phyloP scores from a whole-genome alignment of 768 basidiomycete genomes.

The Tylopilus intermedius region DNA sequence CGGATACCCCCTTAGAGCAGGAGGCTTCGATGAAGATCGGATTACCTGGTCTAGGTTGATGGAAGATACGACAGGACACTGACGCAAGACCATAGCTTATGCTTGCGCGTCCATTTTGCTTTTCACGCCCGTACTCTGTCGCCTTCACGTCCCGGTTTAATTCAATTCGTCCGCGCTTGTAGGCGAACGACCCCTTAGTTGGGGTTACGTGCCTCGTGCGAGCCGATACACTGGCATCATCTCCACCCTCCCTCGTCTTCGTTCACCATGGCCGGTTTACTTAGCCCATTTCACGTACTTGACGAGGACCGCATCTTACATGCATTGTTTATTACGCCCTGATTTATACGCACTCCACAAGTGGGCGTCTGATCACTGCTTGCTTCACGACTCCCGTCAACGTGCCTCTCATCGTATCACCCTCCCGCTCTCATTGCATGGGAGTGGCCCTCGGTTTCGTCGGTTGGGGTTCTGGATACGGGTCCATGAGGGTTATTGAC shows the following conservation, averaged over 20 bases:
- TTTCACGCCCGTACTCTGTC: conserved; percentile 34
- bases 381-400: conserved; percentile 28
- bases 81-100: conserved; percentile 65
- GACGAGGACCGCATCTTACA: conserved; percentile 6
- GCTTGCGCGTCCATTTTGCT: conserved; percentile 46
- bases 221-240: too few species aligned
- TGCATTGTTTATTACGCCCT: conserved; percentile 43
- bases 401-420: conserved; percentile 22
- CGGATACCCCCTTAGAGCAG: conserved; percentile 17
- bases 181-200: too few species aligned
- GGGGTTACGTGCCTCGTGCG: too few species aligned
- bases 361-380: conserved; percentile 46
- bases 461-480: conserved; percentile 23
- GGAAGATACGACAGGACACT: conserved; percentile 49
- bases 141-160: conserved; percentile 43
- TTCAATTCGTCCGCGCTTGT: conserved; percentile 53
- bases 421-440: conserved; percentile 34
- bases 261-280: too few species aligned
- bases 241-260: too few species aligned
- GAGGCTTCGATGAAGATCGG: conserved; percentile 48
- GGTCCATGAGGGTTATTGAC: conserved; percentile 24
- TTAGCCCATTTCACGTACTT: too few species aligned
- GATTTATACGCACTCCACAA: conserved; percentile 33
- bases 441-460: conserved; percentile 21
- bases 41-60: conserved; percentile 48